These are phyloP conservation scores for Metarhizium album DNA, from an alignment of 2,329 filamentous ascomycete genomes.

Conservation along the genomic window DNA sequence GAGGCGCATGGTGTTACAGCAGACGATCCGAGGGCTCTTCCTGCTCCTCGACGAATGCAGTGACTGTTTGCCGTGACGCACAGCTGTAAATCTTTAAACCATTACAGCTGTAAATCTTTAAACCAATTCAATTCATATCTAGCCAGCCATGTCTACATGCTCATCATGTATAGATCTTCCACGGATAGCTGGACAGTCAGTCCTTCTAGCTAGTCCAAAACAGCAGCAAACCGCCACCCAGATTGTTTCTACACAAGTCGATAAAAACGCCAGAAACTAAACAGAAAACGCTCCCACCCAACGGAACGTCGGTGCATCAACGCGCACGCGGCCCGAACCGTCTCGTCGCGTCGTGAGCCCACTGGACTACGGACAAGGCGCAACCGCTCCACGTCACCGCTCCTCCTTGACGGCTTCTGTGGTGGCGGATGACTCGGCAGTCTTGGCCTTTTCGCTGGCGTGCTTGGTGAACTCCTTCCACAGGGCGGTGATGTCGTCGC, in stretches of 20 bases:
- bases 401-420: slow-evolving; percentile 12
- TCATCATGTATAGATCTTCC: neutral
- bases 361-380: neutral
- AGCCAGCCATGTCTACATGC: neutral
- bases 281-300: neutral
- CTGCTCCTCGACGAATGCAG: too few species aligned
- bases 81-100: neutral
- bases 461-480: slow-evolving; percentile 40
- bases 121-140: neutral
- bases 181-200: neutral
- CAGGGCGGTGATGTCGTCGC: slow-evolving; percentile 39
- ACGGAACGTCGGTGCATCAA: neutral
- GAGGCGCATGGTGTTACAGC: too few species aligned
- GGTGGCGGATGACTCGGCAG: slow-evolving; percentile 14
- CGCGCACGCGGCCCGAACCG: neutral
- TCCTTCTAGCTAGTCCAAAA: neutral
- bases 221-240: neutral
- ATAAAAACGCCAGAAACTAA: neutral
- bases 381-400: slow-evolving; percentile 8
- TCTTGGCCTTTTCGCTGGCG: slow-evolving; percentile 20
- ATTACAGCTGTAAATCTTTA: too few species aligned
- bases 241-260: neutral
- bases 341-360: slow-evolving; percentile 2
- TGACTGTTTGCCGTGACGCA: too few species aligned
- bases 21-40: too few species aligned